Evolutionary conservation across 192 early-diverging fungal genomes (phyloP).

Genomic region (Gryganskiella cystojenkinii): DNA sequence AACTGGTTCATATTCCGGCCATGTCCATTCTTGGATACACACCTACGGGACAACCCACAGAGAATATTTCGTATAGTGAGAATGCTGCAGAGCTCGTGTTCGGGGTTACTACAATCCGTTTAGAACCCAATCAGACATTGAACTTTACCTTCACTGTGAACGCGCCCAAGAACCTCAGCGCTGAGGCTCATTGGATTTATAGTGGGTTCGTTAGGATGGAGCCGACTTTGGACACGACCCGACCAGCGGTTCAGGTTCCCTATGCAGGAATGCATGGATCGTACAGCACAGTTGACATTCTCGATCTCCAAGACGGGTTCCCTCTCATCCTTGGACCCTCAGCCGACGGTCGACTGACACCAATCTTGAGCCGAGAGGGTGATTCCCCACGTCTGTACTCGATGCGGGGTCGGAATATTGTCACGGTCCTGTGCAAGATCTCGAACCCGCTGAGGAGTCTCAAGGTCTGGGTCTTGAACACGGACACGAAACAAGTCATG

Average conservation of each 20-base stretch:
- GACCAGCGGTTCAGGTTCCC: slow-evolving; percentile 28
- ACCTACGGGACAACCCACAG: slow-evolving; percentile 12
- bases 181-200: slow-evolving; percentile 32
- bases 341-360: slow-evolving; percentile 10
- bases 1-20: slow-evolving; percentile 48
- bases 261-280: slow-evolving; percentile 50
- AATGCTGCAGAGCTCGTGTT: slow-evolving; percentile 38
- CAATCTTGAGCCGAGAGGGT: slow-evolving; percentile 1
- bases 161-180: slow-evolving; percentile 41
- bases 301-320: slow-evolving; percentile 27
- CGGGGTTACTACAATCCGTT: slow-evolving; percentile 1
- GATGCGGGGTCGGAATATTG: slow-evolving; percentile 13
- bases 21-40: slow-evolving; percentile 54
- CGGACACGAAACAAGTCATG: neutral
- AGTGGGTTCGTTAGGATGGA: slow-evolving; percentile 14
- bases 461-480: slow-evolving; percentile 20
- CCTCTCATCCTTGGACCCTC: slow-evolving; percentile 30
- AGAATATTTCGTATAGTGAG: slow-evolving; percentile 8
- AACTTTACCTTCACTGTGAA: slow-evolving; percentile 47
- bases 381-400: slow-evolving; percentile 7
- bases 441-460: slow-evolving; percentile 35
- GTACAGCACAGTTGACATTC: slow-evolving; percentile 35
- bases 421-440: slow-evolving; percentile 24
- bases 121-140: slow-evolving; percentile 28
- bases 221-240: slow-evolving; percentile 1